phyloP scores from a whole-genome alignment of 2,329 filamentous ascomycete genomes.

The Trichoderma simmonsii region DNA sequence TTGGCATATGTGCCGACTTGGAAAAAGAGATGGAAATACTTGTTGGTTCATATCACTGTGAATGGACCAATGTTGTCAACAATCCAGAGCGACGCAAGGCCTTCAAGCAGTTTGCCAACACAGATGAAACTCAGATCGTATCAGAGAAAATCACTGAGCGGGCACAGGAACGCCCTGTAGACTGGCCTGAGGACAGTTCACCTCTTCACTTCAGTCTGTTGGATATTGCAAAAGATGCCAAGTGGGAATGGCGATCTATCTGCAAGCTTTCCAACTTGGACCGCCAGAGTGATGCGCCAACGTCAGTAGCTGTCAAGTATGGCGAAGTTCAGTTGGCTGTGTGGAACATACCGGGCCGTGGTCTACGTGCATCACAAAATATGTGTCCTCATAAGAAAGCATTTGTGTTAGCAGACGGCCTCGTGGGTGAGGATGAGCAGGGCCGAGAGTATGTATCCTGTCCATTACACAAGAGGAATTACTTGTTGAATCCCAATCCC shows the following conservation, averaged over 20 bases:
- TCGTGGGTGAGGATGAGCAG: slow-evolving; percentile 64
- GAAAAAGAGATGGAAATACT: slow-evolving; percentile 86
- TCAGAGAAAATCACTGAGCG: slow-evolving; percentile 70
- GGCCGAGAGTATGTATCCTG: slow-evolving; percentile 59
- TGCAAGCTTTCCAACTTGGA: slow-evolving; percentile 68
- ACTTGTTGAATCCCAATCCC: slow-evolving; percentile 61
- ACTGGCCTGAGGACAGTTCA: slow-evolving; percentile 69
- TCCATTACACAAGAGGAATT: slow-evolving; percentile 88
- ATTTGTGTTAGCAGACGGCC: slow-evolving; percentile 82
- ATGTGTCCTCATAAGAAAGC: slow-evolving; percentile 94
- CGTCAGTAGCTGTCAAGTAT: slow-evolving; percentile 67
- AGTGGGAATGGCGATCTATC: slow-evolving; percentile 72
- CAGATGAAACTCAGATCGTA: slow-evolving; percentile 62
- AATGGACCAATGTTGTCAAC: slow-evolving; percentile 82
- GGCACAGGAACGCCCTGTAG: slow-evolving; percentile 70
- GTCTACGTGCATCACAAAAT: slow-evolving; percentile 83
- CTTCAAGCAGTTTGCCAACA: slow-evolving; percentile 85
- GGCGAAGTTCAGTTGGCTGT: slow-evolving; percentile 86
- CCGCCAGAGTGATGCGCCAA: slow-evolving; percentile 36
- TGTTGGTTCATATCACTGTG: slow-evolving; percentile 81
- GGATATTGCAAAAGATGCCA: slow-evolving; percentile 54
- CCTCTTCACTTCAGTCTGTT: slow-evolving; percentile 70
- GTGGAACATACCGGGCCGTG: slow-evolving; percentile 72
- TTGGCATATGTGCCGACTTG: slow-evolving; percentile 79
- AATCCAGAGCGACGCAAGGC: slow-evolving; percentile 63